Conservation (phyloP, 2,329 filamentous ascomycete species). For the Penicillium sp. region DNA sequence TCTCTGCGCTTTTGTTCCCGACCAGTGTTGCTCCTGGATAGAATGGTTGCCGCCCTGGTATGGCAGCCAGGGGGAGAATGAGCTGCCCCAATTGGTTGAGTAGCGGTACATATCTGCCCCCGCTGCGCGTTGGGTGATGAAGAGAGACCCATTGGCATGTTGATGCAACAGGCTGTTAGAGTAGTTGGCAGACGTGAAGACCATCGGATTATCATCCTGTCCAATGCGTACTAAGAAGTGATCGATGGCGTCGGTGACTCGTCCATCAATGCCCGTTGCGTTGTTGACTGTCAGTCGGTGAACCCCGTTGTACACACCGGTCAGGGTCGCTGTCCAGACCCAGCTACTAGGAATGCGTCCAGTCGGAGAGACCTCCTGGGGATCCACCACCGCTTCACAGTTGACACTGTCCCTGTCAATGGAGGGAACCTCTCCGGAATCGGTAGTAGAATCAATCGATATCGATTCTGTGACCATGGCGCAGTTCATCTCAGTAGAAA, state of each 20-base stretch:
- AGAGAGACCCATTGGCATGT: conserved; percentile 44
- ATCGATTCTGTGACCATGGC: conserved; percentile 52
- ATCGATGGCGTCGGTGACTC: conserved; percentile 54
- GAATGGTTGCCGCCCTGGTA: conserved; percentile 55
- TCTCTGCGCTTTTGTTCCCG: conserved; percentile 55
- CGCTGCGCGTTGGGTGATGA: conserved; percentile 57
- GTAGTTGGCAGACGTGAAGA: conserved; percentile 61
- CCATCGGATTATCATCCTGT: conserved; percentile 56
- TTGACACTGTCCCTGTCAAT: conserved; percentile 47
- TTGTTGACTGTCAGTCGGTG: conserved; percentile 59
- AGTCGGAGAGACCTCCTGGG: conserved; percentile 39
- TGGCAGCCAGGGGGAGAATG: conserved; percentile 57
- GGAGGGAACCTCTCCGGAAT: conserved; percentile 43
- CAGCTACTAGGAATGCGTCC: conserved; percentile 56
- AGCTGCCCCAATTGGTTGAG: conserved; percentile 59
- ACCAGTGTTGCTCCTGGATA: conserved; percentile 53
- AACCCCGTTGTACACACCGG: conserved; percentile 59
- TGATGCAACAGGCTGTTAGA: conserved; percentile 53
- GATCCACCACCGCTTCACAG: conserved; percentile 46
- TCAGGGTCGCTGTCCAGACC: conserved; percentile 53
- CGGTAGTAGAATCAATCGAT: conserved; percentile 53
- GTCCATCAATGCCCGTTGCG: conserved; percentile 44
- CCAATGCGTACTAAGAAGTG: conserved; percentile 62
- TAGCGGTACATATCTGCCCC: conserved; percentile 64
- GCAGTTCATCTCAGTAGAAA: conserved; percentile 62